phyloP scores from a whole-genome alignment of 2,329 filamentous ascomycete genomes.

The Aureobasidium musti region DNA sequence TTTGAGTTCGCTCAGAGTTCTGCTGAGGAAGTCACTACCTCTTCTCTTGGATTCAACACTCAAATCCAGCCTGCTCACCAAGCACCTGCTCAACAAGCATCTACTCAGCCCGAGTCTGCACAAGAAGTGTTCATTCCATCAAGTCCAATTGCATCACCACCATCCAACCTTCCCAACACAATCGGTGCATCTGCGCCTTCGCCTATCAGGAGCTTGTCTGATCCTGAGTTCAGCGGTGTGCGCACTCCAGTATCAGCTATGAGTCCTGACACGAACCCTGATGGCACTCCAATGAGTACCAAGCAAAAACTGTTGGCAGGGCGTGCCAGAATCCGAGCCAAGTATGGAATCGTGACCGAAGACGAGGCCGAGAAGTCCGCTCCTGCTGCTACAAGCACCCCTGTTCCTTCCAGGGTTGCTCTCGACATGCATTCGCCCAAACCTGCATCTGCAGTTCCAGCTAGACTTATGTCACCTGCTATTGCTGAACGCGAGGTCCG shows the following conservation, averaged over 20 bases:
- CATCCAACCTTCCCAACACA: slow-evolving; percentile 32
- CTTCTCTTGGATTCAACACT: slow-evolving; percentile 2
- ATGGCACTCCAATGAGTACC: not conserved
- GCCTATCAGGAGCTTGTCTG: slow-evolving; percentile 5
- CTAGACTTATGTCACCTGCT: slow-evolving; percentile 23
- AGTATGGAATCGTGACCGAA: not conserved
- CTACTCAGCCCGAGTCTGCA: not conserved
- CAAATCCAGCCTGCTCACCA: not conserved
- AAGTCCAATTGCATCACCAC: slow-evolving; percentile 35
- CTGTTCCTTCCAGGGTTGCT: not conserved
- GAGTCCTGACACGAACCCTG: not conserved
- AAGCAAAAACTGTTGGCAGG: not conserved
- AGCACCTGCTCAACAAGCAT: not conserved
- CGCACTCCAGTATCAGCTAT: not conserved
- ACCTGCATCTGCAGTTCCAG: slow-evolving; percentile 28
- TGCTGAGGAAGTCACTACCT: not conserved
- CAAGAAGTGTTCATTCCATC: slow-evolving; percentile 9
- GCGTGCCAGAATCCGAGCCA: not conserved
- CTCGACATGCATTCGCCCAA: not conserved
- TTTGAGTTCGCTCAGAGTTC: slow-evolving; percentile 8
- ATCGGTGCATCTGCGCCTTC: slow-evolving; percentile 38
- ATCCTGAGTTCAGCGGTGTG: not conserved
- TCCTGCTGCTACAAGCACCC: not conserved
- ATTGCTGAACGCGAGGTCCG: slow-evolving; percentile 32
- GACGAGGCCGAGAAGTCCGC: not conserved